phyloP scores from a whole-genome alignment of 345 rosid genomes.

The Arabidopsis arenosa region DNA sequence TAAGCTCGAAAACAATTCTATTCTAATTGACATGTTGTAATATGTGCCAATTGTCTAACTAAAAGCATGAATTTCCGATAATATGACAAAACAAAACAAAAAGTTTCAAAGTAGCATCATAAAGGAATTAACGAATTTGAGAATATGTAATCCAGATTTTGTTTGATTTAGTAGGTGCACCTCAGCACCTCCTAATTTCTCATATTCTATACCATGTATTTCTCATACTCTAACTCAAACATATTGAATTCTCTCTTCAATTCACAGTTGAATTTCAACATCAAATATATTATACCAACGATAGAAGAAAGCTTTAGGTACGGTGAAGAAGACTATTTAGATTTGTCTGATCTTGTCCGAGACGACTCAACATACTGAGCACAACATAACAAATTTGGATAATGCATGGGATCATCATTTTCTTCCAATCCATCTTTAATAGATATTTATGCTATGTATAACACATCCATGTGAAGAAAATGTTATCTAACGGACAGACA shows the following conservation, averaged over 20 bases:
- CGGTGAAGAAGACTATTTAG: background rate
- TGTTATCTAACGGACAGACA: background rate
- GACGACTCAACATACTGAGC: no score
- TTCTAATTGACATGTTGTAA: background rate
- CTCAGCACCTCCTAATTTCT: background rate
- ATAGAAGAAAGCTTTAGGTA: background rate
- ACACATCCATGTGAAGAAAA: background rate
- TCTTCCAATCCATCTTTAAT: background rate
- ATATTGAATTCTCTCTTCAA: no score
- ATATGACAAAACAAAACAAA: background rate
- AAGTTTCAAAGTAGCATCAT: no score
- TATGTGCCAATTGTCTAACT: background rate
- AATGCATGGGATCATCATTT: background rate
- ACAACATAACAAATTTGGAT: background rate
- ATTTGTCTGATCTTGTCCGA: no score
- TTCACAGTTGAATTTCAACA: no score
- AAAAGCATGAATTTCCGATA: background rate
- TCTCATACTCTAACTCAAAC: background rate
- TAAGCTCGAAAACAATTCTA: background rate
- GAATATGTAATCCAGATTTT: background rate
- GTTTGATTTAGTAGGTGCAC: background rate
- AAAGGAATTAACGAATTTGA: background rate
- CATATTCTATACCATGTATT: background rate
- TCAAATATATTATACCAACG: background rate
- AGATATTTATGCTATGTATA: background rate